phyloP scores from a whole-genome alignment of 768 basidiomycete genomes.

The Sarcomyxa edulis region DNA sequence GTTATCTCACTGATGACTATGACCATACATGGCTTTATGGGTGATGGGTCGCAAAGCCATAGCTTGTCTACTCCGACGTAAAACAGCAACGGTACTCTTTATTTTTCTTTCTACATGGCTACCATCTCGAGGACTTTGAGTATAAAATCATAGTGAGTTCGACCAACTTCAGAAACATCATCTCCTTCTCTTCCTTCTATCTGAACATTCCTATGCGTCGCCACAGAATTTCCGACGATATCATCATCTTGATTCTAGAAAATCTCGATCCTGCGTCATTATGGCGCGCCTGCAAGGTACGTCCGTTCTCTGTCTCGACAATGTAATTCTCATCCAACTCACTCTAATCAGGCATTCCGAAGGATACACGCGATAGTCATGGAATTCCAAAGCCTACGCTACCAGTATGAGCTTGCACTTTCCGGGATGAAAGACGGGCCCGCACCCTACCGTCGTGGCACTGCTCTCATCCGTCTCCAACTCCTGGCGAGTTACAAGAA shows the following conservation, averaged over 20 bases:
- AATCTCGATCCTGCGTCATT: conserved; percentile 44
- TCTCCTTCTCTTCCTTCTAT: conserved; percentile 32
- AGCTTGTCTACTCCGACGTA: conserved; percentile 33
- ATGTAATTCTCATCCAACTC: conserved; percentile 1
- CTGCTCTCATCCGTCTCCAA: conserved; percentile 37
- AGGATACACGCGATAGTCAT: conserved; percentile 39
- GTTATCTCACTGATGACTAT: too few species aligned
- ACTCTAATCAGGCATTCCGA: conserved; percentile 33
- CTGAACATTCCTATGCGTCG: conserved; percentile 28
- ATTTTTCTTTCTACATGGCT: conserved; percentile 36
- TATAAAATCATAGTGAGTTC: conserved; percentile 41
- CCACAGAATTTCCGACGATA: conserved; percentile 48
- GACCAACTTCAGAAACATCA: conserved; percentile 33
- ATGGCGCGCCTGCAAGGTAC: conserved; percentile 42
- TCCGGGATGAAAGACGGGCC: conserved; percentile 49
- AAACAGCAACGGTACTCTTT: conserved; percentile 39
- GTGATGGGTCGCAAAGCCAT: too few species aligned
- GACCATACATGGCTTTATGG: too few species aligned
- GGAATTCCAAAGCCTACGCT: conserved; percentile 43
- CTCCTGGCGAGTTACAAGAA: conserved; percentile 39
- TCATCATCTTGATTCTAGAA: conserved; percentile 43
- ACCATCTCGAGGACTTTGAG: conserved; percentile 23
- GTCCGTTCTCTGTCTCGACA: conserved; percentile 4
- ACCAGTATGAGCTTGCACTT: conserved; percentile 43
- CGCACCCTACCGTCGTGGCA: conserved; percentile 28